Conservation (phyloP, 2,329 filamentous ascomycete genomes). For the Raffaelea deltoideospora region DNA sequence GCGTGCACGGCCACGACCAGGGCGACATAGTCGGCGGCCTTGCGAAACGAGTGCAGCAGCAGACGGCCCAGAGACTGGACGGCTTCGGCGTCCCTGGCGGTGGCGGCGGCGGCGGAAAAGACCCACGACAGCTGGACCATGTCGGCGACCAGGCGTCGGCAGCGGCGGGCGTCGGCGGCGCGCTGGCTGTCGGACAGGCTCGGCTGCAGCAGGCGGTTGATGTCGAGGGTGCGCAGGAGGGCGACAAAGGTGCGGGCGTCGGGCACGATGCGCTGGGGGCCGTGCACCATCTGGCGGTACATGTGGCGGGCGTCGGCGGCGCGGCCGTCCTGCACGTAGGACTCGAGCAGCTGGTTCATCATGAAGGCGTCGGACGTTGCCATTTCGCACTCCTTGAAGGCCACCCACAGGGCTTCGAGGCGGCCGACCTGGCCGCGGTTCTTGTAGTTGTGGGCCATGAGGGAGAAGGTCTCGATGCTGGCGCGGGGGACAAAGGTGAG, state of each 20-base stretch:
- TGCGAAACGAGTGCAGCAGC: slow-evolving; percentile 22
- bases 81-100: slow-evolving; percentile 6
- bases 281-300: slow-evolving; percentile 37
- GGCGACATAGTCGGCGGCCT: slow-evolving; percentile 30
- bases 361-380: slow-evolving; percentile 53
- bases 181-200: slow-evolving; percentile 1
- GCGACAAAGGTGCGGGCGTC: slow-evolving; percentile 55
- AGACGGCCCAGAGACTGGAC: slow-evolving; percentile 16
- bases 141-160: slow-evolving; percentile 15
- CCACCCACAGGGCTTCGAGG: slow-evolving; percentile 45
- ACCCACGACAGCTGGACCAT: slow-evolving; percentile 14
- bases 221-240: slow-evolving; percentile 45
- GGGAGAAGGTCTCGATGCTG: slow-evolving; percentile 62
- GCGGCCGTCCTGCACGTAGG: slow-evolving; percentile 45
- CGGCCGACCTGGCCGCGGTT: slow-evolving; percentile 41
- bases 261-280: slow-evolving; percentile 28
- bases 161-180: slow-evolving; percentile 14
- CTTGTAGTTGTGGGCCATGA: slow-evolving; percentile 59
- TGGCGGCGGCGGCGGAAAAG: neutral
- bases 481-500: slow-evolving; percentile 35
- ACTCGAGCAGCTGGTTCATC: slow-evolving; percentile 63
- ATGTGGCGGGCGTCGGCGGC: slow-evolving; percentile 37
- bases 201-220: slow-evolving; percentile 28
- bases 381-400: slow-evolving; percentile 48
- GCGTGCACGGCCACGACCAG: slow-evolving; percentile 26